These are phyloP conservation scores for Phialophora macrospora DNA, from an alignment of 2,329 filamentous ascomycete genomes.

Conservation along the genomic window DNA sequence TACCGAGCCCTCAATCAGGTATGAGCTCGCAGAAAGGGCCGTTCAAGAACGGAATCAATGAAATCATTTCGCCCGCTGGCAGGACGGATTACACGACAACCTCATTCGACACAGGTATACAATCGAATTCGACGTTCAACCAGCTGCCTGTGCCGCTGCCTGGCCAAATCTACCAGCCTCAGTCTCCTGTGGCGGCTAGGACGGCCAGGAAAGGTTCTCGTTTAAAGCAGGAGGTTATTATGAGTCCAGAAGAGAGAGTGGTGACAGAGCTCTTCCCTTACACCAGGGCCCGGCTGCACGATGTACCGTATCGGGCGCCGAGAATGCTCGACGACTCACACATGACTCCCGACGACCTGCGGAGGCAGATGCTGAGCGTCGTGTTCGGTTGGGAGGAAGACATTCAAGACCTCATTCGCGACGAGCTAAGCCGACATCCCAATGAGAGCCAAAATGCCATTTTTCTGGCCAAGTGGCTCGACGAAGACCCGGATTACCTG, in stretches of 20 bases:
- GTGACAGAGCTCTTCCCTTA: conserved; percentile 84
- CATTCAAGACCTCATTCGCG: conserved; percentile 76
- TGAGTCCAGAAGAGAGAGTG: conserved; percentile 75
- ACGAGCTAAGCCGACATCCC: conserved; percentile 76
- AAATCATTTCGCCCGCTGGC: conserved; percentile 49
- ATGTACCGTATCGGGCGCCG: conserved; percentile 78
- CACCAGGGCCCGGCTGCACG: conserved; percentile 76
- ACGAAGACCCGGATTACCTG: conserved; percentile 82
- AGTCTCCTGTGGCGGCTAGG: conserved; percentile 56
- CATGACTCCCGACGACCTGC: conserved; percentile 75
- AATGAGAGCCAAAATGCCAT: conserved; percentile 77
- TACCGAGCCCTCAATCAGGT: conserved; percentile 70
- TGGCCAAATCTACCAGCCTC: conserved; percentile 48
- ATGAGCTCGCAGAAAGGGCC: conserved; percentile 61
- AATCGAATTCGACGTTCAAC: conserved; percentile 24
- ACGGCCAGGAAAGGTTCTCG: conserved; percentile 63
- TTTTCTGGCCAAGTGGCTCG: conserved; percentile 89
- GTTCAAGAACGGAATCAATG: conserved; percentile 49
- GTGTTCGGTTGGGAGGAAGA: conserved; percentile 96
- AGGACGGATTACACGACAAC: conserved; percentile 52
- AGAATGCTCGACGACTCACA: conserved; percentile 62
- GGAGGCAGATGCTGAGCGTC: conserved; percentile 86
- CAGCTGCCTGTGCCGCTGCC: conserved; percentile 25
- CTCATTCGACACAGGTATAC: conserved; percentile 49
- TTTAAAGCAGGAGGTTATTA: conserved; percentile 77